phyloP scores from a whole-genome alignment of 495 filamentous ascomycete genomes.

The Aspergillus saccharolyticus region DNA sequence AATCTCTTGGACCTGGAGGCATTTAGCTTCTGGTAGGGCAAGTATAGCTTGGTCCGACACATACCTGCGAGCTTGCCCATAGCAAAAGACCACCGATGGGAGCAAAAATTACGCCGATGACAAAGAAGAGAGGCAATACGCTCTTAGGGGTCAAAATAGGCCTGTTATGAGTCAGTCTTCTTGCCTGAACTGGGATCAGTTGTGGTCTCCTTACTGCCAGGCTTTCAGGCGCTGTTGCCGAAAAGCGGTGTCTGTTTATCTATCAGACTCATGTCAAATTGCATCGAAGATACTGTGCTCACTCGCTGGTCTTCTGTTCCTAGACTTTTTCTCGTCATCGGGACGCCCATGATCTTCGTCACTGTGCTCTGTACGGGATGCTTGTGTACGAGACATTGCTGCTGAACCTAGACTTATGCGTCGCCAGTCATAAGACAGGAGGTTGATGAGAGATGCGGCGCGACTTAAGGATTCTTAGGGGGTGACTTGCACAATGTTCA shows the following conservation, averaged over 20 bases:
- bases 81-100: conserved; percentile 80
- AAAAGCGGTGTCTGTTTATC: conserved; percentile 72
- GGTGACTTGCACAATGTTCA: not conserved
- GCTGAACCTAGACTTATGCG: not conserved
- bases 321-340: conserved; percentile 65
- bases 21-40: conserved; percentile 13
- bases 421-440: not conserved
- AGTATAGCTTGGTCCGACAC: conserved; percentile 7
- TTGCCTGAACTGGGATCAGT: not conserved
- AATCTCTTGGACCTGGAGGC: conserved; percentile 76
- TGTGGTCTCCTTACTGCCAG: conserved; percentile 69
- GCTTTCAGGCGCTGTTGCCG: conserved; percentile 88
- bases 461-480: not conserved
- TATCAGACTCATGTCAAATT: conserved; percentile 10
- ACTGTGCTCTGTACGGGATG: conserved; percentile 42
- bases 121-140: conserved; percentile 84
- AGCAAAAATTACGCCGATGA: conserved; percentile 79
- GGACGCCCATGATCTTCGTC: conserved; percentile 42
- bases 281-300: conserved; percentile 27
- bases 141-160: conserved; percentile 92
- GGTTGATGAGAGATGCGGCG: not conserved
- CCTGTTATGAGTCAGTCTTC: conserved; percentile 35
- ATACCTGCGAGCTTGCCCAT: conserved; percentile 73
- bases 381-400: conserved; percentile 47
- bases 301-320: conserved; percentile 83